phyloP scores from a whole-genome alignment of 2,329 filamentous ascomycete species.

The Aspergillus tanneri region DNA sequence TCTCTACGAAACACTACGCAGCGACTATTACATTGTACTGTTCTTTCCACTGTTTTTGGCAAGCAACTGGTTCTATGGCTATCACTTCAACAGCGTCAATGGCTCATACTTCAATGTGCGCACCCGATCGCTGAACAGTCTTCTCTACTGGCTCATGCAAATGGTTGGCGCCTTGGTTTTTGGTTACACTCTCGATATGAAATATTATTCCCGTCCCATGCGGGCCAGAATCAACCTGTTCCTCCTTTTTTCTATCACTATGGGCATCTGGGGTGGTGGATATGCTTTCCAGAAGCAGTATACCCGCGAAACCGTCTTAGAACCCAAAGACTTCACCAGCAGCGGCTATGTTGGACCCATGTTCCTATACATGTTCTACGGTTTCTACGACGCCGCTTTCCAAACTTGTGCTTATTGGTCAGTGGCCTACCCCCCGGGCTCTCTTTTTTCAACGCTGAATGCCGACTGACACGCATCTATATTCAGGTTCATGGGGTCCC shows the following conservation, averaged over 20 bases:
- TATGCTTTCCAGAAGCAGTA: constrained; percentile 72
- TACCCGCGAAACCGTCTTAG: constrained; percentile 41
- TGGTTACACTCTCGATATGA: constrained; percentile 68
- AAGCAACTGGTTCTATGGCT: constrained; percentile 78
- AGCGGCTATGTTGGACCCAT: constrained; percentile 72
- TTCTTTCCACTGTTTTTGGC: constrained; percentile 81
- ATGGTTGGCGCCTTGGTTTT: constrained; percentile 73
- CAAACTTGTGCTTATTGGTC: constrained; percentile 89
- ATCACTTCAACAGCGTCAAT: constrained; percentile 75
- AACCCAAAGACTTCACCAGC: constrained; percentile 62
- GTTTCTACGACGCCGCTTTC: constrained; percentile 85
- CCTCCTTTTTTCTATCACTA: constrained; percentile 66
- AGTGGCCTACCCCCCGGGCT: constrained; percentile 23
- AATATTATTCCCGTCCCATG: constrained; percentile 59
- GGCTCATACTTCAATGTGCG: constrained; percentile 69
- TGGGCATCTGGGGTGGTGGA: constrained; percentile 79
- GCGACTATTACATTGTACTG: constrained; percentile 70
- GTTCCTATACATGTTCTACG: constrained; percentile 89
- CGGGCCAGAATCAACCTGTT: constrained; percentile 66
- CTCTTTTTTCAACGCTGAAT: background rate
- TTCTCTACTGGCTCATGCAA: constrained; percentile 77
- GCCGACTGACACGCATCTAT: background rate
- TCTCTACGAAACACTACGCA: constrained; percentile 68
- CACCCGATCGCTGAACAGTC: constrained; percentile 72
- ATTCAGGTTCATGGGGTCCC: constrained; percentile 78